Evolutionary conservation across 73 alveolate species (phyloP).

Genomic region (Tetrahymena borealis): DNA sequence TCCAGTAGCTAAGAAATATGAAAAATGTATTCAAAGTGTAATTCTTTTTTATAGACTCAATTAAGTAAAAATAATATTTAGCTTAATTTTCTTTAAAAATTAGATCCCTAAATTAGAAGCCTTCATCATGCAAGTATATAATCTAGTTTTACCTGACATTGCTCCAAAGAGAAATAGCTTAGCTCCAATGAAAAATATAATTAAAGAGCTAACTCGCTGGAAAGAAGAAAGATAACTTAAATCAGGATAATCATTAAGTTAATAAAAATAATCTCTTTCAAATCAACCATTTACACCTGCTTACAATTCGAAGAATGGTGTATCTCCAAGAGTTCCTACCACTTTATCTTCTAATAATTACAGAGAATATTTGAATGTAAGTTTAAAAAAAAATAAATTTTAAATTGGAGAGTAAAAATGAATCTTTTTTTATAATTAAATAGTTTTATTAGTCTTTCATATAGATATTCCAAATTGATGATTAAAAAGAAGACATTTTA

Average conservation of each 20-base stretch:
- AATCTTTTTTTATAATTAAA: neutral
- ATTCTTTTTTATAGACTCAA: neutral
- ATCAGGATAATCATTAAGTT: neutral
- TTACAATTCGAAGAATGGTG: neutral
- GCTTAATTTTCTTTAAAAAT: no score
- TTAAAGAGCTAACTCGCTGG: neutral
- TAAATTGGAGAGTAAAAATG: neutral
- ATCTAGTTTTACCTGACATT: neutral
- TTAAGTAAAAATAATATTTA: neutral
- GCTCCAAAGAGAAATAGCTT: neutral
- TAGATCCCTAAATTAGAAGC: neutral
- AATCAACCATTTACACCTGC: neutral
- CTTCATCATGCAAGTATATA: neutral
- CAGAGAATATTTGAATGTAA: neutral
- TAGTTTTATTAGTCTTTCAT: neutral
- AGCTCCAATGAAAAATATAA: neutral
- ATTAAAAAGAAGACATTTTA: neutral
- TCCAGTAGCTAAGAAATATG: neutral
- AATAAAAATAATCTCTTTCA: neutral
- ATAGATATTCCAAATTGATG: neutral
- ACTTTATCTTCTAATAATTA: neutral
- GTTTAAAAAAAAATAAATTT: neutral
- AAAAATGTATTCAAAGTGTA: neutral
- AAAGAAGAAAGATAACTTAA: neutral
- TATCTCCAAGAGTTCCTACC: neutral